phyloP scores from a whole-genome alignment of 176 grass and related monocot genomes.

The Alopecurus myosuroides region DNA sequence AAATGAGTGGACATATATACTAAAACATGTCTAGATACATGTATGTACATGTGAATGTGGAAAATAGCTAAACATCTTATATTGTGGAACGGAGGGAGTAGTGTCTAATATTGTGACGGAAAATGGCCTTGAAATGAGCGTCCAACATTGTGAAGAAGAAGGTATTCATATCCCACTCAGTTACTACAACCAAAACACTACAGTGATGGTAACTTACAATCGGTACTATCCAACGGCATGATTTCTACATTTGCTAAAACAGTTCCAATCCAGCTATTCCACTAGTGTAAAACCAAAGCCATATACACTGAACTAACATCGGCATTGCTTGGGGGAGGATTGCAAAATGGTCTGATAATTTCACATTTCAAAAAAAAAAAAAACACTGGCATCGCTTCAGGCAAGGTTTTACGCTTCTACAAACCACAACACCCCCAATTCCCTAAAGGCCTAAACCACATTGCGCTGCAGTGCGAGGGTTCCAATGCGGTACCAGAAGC shows the following conservation, averaged over 20 bases:
- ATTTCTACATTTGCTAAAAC: too few relatives aligned
- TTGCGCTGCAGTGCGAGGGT: slow-evolving; percentile 2
- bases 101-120: background rate
- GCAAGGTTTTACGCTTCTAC: background rate
- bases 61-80: too few relatives aligned
- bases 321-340: background rate
- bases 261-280: background rate
- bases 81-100: too few relatives aligned
- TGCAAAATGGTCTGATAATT: background rate
- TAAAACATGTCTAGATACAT: too few relatives aligned
- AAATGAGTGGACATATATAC: too few relatives aligned
- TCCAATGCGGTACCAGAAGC: slow-evolving; percentile 61
- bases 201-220: background rate
- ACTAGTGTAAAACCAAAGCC: background rate
- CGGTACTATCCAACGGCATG: background rate
- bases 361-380: background rate
- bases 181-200: background rate
- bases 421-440: background rate
- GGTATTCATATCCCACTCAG: background rate
- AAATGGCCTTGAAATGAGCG: background rate
- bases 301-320: background rate
- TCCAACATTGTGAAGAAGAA: background rate
- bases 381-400: background rate
- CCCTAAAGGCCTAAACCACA: slow-evolving; percentile 10
- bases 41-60: too few relatives aligned